Base-by-base conservation (phyloP, 2,329 filamentous ascomycete species). In the Stachybotrys elegans region DNA sequence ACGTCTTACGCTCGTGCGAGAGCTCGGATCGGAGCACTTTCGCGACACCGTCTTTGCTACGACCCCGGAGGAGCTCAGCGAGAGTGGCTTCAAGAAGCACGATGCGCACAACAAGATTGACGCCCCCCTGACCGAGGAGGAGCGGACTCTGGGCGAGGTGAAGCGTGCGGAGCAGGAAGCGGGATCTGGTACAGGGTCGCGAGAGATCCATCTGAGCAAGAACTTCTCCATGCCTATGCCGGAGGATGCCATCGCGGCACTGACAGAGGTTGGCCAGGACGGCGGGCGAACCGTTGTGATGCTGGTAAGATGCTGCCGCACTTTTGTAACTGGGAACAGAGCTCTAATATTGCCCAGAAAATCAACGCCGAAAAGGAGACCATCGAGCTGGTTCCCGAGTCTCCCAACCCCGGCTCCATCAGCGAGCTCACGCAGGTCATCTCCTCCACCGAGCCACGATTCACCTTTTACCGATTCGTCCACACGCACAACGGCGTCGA, bases 11-110 rank as follows among this genome's bases (percentile, higher is more conserved):
- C 74, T 93, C 2, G 78, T 84, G 40, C 78, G 87, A 34, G 86
- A 92, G 66, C 73, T 93, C 9, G 88, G 88, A 37, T 78, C 81
- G 43, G 87, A 93, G 62, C 76, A 88, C 56, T 92, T 93, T 66
- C 72, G 83, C 42, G 85, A 91, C 61, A 85, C 79, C 20, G 72
- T 92, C 34, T 89, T 91, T 59, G 79, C 77, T 11, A 92, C 86
- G 1, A 78, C 75, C 32, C 69, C 81, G 20, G 76, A 80, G 17
- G 88, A 93, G 67, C 68, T 93, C 49, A 88, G 72, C 6, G 69
- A 74, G 12, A 70, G 74, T 32, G 88, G 88, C 1, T 93, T 91
- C 68, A 72, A 75, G 56, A 82, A 78, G 57, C 85, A 90, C 59
- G 84, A 89, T 57, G 76, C 76, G 40, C 87, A 92, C 61, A 73